Conservation (phyloP, 805 yeast genomes). For the Cephaloascus albidus region DNA sequence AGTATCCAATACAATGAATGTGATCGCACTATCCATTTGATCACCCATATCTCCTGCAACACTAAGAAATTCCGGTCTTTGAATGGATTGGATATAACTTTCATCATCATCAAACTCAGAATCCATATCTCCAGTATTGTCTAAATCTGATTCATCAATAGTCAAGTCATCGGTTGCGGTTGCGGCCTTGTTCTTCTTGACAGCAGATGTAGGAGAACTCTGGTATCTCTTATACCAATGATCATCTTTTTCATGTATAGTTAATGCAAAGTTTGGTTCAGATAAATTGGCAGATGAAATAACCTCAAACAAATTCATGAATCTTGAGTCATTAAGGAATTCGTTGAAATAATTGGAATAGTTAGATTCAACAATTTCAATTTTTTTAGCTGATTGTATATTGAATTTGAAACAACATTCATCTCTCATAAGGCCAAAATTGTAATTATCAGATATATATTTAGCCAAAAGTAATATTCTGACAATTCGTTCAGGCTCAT, state of each 20-base stretch:
- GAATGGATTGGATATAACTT: not conserved
- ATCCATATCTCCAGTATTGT: not conserved
- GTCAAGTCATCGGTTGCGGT: not conserved
- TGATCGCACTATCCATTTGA: conserved; percentile 45
- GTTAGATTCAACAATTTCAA: conserved; percentile 1
- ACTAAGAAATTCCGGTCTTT: not conserved
- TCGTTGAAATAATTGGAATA: conserved; percentile 2
- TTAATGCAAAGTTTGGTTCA: conserved; percentile 2
- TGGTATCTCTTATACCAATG: not conserved
- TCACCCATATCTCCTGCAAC: conserved; percentile 45
- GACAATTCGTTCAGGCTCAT: conserved; percentile 41
- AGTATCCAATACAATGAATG: conserved; percentile 62
- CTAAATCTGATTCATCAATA: not conserved
- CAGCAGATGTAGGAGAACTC: not conserved
- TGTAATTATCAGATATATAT: conserved; percentile 40
- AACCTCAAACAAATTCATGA: conserved; percentile 26
- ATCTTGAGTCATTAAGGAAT: conserved; percentile 26
- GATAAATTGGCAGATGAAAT: conserved; percentile 21
- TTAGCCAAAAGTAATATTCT: conserved; percentile 43
- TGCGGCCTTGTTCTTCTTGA: too few relatives aligned
- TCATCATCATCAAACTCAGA: conserved; percentile 5
- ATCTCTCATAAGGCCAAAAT: conserved; percentile 45
- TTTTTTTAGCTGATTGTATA: conserved; percentile 9
- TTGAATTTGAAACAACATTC: conserved; percentile 35
- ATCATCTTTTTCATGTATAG: not conserved